A percentile compares a stretch with the other conserved stretches of the same genome.
Conservation (phyloP, 441 rosid species). For the Corymbia citriodora region DNA sequence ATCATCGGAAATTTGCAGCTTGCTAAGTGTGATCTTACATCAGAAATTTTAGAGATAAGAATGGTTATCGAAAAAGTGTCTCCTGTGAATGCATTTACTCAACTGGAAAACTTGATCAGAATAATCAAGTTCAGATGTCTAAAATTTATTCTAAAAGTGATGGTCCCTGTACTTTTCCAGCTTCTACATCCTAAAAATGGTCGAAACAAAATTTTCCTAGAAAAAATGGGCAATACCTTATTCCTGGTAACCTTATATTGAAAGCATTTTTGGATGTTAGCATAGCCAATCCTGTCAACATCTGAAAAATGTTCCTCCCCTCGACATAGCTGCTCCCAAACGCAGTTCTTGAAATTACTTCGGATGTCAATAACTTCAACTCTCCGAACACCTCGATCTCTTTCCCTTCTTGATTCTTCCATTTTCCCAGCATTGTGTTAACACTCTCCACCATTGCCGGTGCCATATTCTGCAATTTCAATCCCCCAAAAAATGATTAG, state of each 20-base stretch:
- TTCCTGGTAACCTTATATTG: conserved; percentile 4
- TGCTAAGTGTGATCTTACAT: background rate
- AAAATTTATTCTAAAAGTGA: background rate
- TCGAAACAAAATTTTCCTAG: background rate
- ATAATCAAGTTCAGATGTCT: background rate
- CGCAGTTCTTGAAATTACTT: conserved; percentile 16
- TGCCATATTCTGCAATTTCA: background rate
- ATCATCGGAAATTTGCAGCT: background rate
- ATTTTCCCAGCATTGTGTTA: conserved; percentile 6
- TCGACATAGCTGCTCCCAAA: conserved; percentile 14
- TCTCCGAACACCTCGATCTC: conserved; percentile 8
- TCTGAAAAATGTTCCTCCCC: conserved; percentile 10
- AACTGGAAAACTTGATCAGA: background rate
- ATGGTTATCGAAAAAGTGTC: background rate
- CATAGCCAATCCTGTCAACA: background rate
- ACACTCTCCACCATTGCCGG: conserved; percentile 5
- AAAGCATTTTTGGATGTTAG: background rate
- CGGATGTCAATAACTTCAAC: conserved; percentile 4
- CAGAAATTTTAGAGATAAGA: background rate
- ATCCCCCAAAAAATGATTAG: background rate
- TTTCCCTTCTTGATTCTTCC: conserved; percentile 3
- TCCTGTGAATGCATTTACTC: background rate
- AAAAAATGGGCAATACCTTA: background rate
- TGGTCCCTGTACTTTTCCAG: background rate
- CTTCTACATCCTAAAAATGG: background rate